A percentile compares a stretch with the other conserved stretches of the same genome.
Evolutionary conservation across 441 rosid genomes (phyloP).

Genomic region (Adansonia gregorii): DNA sequence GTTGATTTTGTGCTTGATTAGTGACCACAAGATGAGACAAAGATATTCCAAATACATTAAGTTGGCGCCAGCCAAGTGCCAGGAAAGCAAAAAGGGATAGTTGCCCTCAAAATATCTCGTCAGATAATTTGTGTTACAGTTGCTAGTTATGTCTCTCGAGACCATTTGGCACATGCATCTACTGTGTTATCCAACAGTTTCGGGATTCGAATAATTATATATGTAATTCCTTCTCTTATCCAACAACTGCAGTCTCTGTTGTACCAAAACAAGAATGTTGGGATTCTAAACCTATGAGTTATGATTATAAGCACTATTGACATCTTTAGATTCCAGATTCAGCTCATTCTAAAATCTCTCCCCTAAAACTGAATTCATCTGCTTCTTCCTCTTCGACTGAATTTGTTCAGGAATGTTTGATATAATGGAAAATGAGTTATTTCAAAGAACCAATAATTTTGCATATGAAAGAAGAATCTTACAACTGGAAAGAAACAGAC

Average conservation of each 20-base stretch:
- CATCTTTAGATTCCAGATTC: not conserved
- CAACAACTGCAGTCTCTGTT: not conserved
- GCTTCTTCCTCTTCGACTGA: not conserved
- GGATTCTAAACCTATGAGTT: not conserved
- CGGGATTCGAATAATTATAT: no score
- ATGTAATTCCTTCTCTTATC: not conserved
- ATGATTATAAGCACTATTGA: not conserved
- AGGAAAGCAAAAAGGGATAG: not conserved
- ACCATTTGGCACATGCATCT: no score
- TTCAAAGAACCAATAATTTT: not conserved
- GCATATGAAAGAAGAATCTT: not conserved
- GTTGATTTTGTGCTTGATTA: conserved; percentile 15
- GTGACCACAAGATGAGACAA: conserved; percentile 22
- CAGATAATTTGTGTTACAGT: not conserved
- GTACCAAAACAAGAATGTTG: not conserved
- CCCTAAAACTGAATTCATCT: not conserved
- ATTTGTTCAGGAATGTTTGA: not conserved
- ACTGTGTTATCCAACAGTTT: no score
- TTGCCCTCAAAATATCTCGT: not conserved
- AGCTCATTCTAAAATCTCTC: not conserved
- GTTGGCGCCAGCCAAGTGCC: conserved; percentile 1
- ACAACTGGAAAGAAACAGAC: not conserved
- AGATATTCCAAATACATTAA: not conserved
- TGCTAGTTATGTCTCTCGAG: not conserved
- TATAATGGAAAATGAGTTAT: not conserved